Evolutionary conservation across 1,284 basidiomycete species (phyloP), one percentile per base, ranked within the genome.

Genomic region (Megacollybia platyphylla): DNA sequence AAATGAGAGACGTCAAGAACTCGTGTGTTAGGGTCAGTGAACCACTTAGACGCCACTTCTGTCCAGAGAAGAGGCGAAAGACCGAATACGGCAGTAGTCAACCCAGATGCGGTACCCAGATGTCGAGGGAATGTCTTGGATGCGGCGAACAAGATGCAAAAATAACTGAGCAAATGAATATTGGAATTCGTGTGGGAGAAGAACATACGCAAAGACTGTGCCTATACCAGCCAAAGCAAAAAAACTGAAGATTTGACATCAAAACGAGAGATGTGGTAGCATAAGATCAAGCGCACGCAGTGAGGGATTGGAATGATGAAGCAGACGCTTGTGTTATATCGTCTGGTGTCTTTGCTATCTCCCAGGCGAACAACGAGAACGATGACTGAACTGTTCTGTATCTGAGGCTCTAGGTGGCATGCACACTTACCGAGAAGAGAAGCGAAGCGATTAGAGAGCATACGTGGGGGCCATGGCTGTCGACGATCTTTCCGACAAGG

Each of bases 41-140:
- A 85, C 53, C 68, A 76, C 8, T 48, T 59, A 2, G 77, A 72
- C 3, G 79, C 81, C 35, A 87, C 48, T 20, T 71, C 48, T n/a
- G 83, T 79, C 5, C 87, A 65, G 49, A 83, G 73, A 17, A 86
- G 60, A 0, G 84, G 85, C 0, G 85, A 87, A 40, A 87, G 67
- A 15, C 84, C 82, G 51, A 85, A 86, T 24, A 86, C 60, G 2
- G 81, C 73, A 67, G 78, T 76, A 53, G 70, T 79, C 5, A 65
- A 60, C 4, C 83, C 85, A 0, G 80, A 72, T 7, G 83, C 75
- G 18, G 79, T 57, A 27, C 81, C 81, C 40, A 74, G 71, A 49
- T 77, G 71, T 5, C 62, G 54, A 5, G 81, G 76, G 49, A 85
- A 85, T 26, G 63, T 67, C 57, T 74, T 76, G 2, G 82, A 78